A percentile compares a stretch with the other conserved stretches of the same genome.
Evolutionary conservation across 306 rosid genomes (phyloP).

Genomic region (Hylodesmum podocarpum): DNA sequence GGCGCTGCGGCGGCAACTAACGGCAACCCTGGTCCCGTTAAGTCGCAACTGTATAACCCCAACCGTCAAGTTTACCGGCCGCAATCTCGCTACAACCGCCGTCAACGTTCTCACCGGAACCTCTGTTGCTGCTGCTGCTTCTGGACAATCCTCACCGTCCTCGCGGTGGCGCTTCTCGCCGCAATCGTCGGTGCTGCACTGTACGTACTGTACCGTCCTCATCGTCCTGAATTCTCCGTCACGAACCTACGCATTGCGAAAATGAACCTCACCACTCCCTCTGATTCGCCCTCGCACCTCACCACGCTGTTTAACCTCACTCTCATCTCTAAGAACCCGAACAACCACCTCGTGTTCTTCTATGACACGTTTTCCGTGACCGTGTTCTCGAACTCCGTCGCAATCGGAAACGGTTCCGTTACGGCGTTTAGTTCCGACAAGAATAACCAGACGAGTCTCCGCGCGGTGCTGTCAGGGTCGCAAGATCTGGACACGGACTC

Average conservation of each 20-base stretch:
- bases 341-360: slow-evolving; percentile 74
- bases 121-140: slow-evolving; percentile 94
- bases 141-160: slow-evolving; percentile 71
- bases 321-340: slow-evolving; percentile 69
- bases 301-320: slow-evolving; percentile 74
- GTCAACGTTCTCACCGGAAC: slow-evolving; percentile 60
- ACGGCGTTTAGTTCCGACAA: slow-evolving; percentile 58
- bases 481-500: slow-evolving; percentile 75
- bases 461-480: slow-evolving; percentile 43
- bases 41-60: slow-evolving; percentile 51
- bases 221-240: slow-evolving; percentile 82
- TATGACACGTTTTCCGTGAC: slow-evolving; percentile 63
- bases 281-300: slow-evolving; percentile 77
- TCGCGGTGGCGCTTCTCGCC: slow-evolving; percentile 56
- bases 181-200: slow-evolving; percentile 77
- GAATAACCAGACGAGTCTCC: slow-evolving; percentile 70
- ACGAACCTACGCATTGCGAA: slow-evolving; percentile 75
- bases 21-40: slow-evolving; percentile 40
- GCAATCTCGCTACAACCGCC: slow-evolving; percentile 60
- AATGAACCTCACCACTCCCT: slow-evolving; percentile 68
- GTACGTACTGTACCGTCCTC: slow-evolving; percentile 87
- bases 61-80: slow-evolving; percentile 77
- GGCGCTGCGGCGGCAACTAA: slow-evolving; percentile 34
- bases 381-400: slow-evolving; percentile 42
- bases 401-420: slow-evolving; percentile 71